Conservation (phyloP, 2,329 filamentous ascomycete genomes). For the Hypoxylon sp. region DNA sequence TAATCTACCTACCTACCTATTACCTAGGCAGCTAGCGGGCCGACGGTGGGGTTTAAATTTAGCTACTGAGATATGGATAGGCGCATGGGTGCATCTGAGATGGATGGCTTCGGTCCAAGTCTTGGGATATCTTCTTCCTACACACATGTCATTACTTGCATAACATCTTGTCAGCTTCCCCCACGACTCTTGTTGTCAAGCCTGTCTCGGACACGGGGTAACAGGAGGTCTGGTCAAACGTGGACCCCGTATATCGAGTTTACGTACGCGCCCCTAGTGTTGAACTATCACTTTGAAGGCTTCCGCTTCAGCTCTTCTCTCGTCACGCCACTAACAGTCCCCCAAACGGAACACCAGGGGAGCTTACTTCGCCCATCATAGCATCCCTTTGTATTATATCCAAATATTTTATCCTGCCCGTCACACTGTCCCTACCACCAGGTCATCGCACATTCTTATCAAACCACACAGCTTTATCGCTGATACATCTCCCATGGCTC, state of each 20-base stretch:
- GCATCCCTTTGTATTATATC: background rate
- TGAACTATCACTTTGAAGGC: too few species aligned
- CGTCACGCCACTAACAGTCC: constrained; percentile 24
- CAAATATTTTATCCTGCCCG: too few species aligned
- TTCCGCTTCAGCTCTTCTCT: background rate
- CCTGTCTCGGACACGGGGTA: background rate
- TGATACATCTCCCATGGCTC: constrained; percentile 5
- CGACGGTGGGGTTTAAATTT: constrained; percentile 1
- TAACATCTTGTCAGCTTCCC: background rate
- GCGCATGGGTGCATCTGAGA: background rate
- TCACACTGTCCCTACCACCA: background rate
- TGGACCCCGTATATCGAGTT: background rate
- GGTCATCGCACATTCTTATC: background rate
- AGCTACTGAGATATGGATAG: background rate
- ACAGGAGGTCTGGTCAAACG: background rate
- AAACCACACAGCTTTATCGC: background rate
- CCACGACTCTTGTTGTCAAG: background rate
- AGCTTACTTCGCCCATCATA: background rate
- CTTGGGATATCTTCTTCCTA: background rate
- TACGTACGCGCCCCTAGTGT: too few species aligned
- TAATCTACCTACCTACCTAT: background rate
- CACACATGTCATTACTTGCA: background rate
- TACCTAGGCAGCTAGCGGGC: background rate
- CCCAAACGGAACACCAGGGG: constrained; percentile 3
- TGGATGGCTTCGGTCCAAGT: background rate